Evolutionary conservation across 768 basidiomycete species (phyloP), one percentile per base, ranked within the genome.

Genomic region (Leccinum incarnatum): DNA sequence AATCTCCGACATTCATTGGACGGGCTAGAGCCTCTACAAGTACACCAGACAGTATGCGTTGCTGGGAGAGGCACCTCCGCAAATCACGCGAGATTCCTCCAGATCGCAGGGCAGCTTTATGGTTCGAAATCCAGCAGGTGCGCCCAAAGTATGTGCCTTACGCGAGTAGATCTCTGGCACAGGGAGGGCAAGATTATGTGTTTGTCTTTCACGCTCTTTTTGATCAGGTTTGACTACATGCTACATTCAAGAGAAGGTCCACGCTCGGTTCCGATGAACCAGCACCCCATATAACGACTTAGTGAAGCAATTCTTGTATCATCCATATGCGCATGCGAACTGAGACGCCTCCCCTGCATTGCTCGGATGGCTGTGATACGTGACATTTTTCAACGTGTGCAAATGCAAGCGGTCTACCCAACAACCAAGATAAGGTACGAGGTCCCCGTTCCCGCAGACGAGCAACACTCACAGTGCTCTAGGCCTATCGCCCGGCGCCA

Each of bases 391-490:
- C 14, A 15, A 46, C 21, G 6, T 47, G 48, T n/a, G 4, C 5
- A 29, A 10, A 19, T 10, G 25, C 14, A 21, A 9, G 42, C 17
- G 37, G 8, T 30, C 23, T 42, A 55, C 23, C 40, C 42, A 55
- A 54, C 36, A 65, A 19, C 9, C 56, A 32, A 56, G 21, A 30
- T 59, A 51, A 4, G n/a, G n/a, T 2, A 49, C 63, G 11, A 51
- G 37, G 15, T 52, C 40, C 10, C 34, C 64, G 2, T 53, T 50
- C n/a, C n/a, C 9, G 14, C 57, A 55, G 11, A 65, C 40, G 46
- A 49, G 55, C 7, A 57, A 17, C 37, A 37, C 17, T 34, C 5
- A 55, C 46, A 0, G 60, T 53, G 30, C 54, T 45, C 40, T 40
- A 23, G 11, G 45, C n/a, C 23, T 27, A 14, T 34, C 34, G 30